phyloP scores from a whole-genome alignment of 768 basidiomycete genomes.

The Tylopilus balloui region DNA sequence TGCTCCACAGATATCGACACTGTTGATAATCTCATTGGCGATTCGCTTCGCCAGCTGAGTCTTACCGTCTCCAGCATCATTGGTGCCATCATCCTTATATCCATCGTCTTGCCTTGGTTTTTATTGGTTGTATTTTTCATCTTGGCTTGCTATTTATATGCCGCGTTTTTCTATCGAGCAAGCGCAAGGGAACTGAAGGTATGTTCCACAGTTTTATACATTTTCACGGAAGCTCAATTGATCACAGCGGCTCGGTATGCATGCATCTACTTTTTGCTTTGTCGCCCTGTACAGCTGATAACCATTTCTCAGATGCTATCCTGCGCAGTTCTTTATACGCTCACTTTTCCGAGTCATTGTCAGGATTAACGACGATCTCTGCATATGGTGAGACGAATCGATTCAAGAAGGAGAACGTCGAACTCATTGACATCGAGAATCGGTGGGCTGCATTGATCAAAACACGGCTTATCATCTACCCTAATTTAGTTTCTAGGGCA shows the following conservation, averaged over 20 bases:
- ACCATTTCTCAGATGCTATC: constrained; percentile 56
- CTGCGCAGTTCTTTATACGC: constrained; percentile 83
- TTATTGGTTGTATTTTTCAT: constrained; percentile 67
- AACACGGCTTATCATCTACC: background rate
- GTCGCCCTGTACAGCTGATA: background rate
- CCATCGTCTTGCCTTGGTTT: constrained; percentile 80
- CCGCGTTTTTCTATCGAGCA: constrained; percentile 77
- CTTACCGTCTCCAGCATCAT: constrained; percentile 59
- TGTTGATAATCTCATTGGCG: constrained; percentile 71
- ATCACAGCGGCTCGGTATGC: constrained; percentile 49
- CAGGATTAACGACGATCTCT: constrained; percentile 82
- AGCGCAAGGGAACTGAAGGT: constrained; percentile 87
- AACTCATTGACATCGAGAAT: constrained; percentile 81
- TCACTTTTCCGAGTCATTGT: constrained; percentile 88
- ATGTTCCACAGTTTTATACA: constrained; percentile 6
- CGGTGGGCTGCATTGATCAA: constrained; percentile 38
- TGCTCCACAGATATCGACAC: constrained; percentile 60
- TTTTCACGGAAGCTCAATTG: constrained; percentile 3
- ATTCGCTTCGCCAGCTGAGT: constrained; percentile 71
- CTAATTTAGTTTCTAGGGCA: constrained; percentile 40
- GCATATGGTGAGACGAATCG: constrained; percentile 79
- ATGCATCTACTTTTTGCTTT: background rate
- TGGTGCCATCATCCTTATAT: constrained; percentile 75
- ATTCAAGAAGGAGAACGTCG: constrained; percentile 71
- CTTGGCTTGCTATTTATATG: constrained; percentile 57